Conservation (phyloP, 805 yeast species). For the Sugiyamaella floridensis region DNA sequence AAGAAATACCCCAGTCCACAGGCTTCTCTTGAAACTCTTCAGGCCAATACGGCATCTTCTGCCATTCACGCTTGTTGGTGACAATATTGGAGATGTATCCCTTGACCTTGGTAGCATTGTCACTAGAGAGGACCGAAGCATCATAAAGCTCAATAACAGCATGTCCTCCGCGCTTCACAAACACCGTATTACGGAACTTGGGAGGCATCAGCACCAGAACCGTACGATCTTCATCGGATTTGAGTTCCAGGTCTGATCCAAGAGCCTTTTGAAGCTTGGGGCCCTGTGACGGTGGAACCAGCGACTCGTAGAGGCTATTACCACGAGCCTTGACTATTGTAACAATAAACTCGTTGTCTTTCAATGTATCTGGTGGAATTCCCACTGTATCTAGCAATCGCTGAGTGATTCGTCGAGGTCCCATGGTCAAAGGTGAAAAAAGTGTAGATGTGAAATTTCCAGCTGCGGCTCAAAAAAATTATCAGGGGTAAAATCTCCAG, state of each 20-base stretch:
- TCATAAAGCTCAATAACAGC: constrained; percentile 25
- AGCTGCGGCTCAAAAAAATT: not conserved
- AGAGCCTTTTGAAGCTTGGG: constrained; percentile 3
- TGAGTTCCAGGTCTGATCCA: not conserved
- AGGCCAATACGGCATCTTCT: constrained; percentile 29
- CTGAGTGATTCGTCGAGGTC: constrained; percentile 14
- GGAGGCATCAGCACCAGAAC: constrained; percentile 30
- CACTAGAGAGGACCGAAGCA: constrained; percentile 11
- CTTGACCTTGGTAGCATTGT: constrained; percentile 20
- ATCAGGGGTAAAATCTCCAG: not conserved
- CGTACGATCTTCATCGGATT: constrained; percentile 2
- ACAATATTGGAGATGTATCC: constrained; percentile 33
- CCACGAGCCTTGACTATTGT: constrained; percentile 28
- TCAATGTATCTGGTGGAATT: constrained; percentile 25
- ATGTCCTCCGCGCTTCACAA: constrained; percentile 32
- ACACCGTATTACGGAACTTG: constrained; percentile 30
- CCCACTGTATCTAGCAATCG: constrained; percentile 20
- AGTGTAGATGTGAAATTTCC: not conserved
- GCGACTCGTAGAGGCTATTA: constrained; percentile 27
- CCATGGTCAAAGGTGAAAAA: not conserved
- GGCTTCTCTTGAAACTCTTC: constrained; percentile 24
- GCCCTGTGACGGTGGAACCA: constrained; percentile 20
- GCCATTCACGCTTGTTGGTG: constrained; percentile 29
- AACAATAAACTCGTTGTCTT: constrained; percentile 26
- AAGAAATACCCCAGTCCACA: constrained; percentile 17